phyloP scores from a whole-genome alignment of 1,139 yeast genomes.

The Nadsonia starkeyi-henricii region DNA sequence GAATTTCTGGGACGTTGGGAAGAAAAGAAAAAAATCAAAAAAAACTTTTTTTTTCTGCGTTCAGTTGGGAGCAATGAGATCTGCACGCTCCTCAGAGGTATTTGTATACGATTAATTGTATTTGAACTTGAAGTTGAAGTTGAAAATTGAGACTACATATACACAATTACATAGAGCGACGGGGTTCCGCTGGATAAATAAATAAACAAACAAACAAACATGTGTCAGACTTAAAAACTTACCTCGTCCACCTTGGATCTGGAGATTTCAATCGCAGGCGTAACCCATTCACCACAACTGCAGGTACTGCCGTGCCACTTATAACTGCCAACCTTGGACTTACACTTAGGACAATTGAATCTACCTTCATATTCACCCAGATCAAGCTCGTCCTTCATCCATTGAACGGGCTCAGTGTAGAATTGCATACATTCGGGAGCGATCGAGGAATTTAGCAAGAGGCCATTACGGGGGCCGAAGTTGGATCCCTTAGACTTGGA shows the following conservation, averaged over 20 bases:
- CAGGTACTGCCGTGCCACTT: conserved; percentile 94
- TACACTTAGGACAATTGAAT: conserved; percentile 72
- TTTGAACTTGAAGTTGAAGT: no score
- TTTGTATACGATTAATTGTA: background rate
- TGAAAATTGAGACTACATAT: no score
- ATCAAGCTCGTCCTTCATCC: conserved; percentile 78
- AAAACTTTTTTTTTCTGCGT: background rate
- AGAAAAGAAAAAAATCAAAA: background rate
- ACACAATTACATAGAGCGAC: no score
- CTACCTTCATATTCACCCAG: conserved; percentile 70
- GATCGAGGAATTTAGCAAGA: conserved; percentile 31
- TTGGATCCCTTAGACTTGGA: background rate
- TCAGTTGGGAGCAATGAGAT: background rate
- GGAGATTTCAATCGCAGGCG: conserved; percentile 80
- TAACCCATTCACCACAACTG: conserved; percentile 91
- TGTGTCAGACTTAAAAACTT: background rate
- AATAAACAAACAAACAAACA: no score
- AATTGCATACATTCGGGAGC: conserved; percentile 77
- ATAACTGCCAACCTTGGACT: conserved; percentile 62
- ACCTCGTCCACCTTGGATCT: conserved; percentile 68
- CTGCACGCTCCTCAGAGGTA: background rate
- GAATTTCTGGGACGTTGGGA: background rate
- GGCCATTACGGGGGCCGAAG: conserved; percentile 13
- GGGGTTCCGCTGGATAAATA: no score
- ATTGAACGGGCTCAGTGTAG: conserved; percentile 68